phyloP scores from a whole-genome alignment of 306 rosid genomes.

The Dalbergia oliveri region DNA sequence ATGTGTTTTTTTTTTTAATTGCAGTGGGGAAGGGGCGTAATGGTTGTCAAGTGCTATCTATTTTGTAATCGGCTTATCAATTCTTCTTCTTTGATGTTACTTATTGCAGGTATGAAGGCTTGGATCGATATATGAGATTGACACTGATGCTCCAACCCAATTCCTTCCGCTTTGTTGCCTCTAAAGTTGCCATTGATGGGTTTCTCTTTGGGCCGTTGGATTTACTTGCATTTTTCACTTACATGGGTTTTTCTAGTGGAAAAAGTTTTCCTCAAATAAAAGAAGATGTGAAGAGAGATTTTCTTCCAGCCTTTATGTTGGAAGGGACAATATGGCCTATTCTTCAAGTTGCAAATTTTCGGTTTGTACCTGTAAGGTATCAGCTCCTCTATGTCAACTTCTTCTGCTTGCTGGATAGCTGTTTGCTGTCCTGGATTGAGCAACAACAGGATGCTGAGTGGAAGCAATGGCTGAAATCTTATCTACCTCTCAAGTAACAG shows the following conservation, averaged over 20 bases:
- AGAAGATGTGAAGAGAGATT: slow-evolving; percentile 76
- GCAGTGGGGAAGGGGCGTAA: background rate
- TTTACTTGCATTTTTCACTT: slow-evolving; percentile 69
- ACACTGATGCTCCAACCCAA: slow-evolving; percentile 63
- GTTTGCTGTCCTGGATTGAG: slow-evolving; percentile 83
- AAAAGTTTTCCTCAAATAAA: slow-evolving; percentile 67
- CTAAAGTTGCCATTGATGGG: slow-evolving; percentile 74
- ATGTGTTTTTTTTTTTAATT: background rate
- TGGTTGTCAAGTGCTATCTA: background rate
- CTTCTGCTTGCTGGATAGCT: slow-evolving; percentile 81
- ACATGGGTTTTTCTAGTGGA: slow-evolving; percentile 74
- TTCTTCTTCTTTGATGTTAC: slow-evolving; percentile 1
- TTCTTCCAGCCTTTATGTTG: slow-evolving; percentile 68
- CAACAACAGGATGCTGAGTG: slow-evolving; percentile 83
- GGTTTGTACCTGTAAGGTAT: slow-evolving; percentile 74
- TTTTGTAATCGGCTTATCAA: background rate
- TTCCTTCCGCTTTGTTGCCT: slow-evolving; percentile 66
- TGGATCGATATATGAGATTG: slow-evolving; percentile 65
- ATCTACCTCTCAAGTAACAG: slow-evolving; percentile 54
- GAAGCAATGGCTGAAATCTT: slow-evolving; percentile 77
- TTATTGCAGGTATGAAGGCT: slow-evolving; percentile 69
- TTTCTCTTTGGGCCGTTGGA: slow-evolving; percentile 71
- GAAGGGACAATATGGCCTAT: slow-evolving; percentile 78
- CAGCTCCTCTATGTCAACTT: slow-evolving; percentile 80
- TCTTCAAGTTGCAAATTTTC: slow-evolving; percentile 72